phyloP scores from a whole-genome alignment of 208 protist genomes.

The Leishmania aethiopica region DNA sequence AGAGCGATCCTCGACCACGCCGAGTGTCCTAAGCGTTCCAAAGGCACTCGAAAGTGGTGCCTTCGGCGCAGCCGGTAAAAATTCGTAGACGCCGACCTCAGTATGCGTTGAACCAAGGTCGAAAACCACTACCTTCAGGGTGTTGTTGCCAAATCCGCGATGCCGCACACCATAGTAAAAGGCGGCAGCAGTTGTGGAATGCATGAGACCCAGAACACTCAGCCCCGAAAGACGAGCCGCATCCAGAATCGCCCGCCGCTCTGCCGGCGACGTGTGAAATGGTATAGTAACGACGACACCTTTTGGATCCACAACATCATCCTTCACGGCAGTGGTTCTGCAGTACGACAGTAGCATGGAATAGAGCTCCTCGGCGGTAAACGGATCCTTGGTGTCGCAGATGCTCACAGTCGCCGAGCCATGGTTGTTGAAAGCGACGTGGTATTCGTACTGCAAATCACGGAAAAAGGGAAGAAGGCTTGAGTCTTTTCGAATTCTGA shows the following conservation, averaged over 20 bases:
- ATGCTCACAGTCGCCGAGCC: constrained; percentile 55
- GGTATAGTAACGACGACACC: constrained; percentile 92
- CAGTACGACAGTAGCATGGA: constrained; percentile 87
- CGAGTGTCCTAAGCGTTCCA: constrained; percentile 76
- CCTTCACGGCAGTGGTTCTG: constrained; percentile 49
- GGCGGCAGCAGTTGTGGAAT: constrained; percentile 90
- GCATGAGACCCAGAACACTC: constrained; percentile 89
- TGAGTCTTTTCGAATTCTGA: constrained; percentile 61
- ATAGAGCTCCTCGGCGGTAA: constrained; percentile 85
- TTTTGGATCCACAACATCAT: constrained; percentile 52
- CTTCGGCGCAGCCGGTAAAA: constrained; percentile 52
- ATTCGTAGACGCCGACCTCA: constrained; percentile 87
- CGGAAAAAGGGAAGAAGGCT: constrained; percentile 26
- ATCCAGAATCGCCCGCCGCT: constrained; percentile 90
- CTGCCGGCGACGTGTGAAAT: constrained; percentile 71
- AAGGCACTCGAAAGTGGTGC: constrained; percentile 47
- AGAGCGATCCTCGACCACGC: constrained; percentile 68
- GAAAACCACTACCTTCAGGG: constrained; percentile 78
- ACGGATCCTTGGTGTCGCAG: constrained; percentile 55
- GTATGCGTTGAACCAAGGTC: constrained; percentile 90
- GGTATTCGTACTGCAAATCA: constrained; percentile 47
- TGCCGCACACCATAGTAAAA: constrained; percentile 88
- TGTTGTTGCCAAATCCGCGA: constrained; percentile 77
- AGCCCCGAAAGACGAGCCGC: constrained; percentile 82
- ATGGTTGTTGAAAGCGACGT: constrained; percentile 46